Conservation (phyloP, 176 grass and related monocot genomes). For the Bolboschoenus planiculmis region DNA sequence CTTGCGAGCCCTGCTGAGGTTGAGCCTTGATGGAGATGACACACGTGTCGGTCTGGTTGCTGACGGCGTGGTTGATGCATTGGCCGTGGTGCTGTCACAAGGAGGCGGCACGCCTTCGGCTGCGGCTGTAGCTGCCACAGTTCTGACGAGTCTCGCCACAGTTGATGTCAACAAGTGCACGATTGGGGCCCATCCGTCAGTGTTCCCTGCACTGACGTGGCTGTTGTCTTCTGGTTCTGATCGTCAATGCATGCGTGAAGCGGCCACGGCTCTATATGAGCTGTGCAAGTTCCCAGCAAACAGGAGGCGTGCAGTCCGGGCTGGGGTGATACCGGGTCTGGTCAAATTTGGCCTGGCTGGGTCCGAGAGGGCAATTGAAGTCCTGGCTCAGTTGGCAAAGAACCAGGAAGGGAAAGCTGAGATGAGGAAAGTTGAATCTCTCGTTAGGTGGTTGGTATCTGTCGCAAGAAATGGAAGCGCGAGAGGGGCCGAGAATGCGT, state of each 20-base stretch:
- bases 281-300: conserved; percentile 89
- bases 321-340: conserved; percentile 43
- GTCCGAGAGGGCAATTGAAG: conserved; percentile 75
- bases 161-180: conserved; percentile 95
- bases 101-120: conserved; percentile 27
- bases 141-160: conserved; percentile 79
- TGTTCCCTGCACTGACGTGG: conserved; percentile 42
- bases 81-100: conserved; percentile 34
- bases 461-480: conserved; percentile 40
- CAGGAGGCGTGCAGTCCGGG: conserved; percentile 49
- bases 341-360: conserved; percentile 49
- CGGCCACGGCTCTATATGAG: conserved; percentile 79
- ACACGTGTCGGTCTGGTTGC: conserved; percentile 70
- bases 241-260: conserved; percentile 62
- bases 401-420: conserved; percentile 67
- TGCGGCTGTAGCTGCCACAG: conserved; percentile 57
- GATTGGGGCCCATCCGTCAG: conserved; percentile 60
- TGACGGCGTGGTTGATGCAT: conserved; percentile 72
- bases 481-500: conserved; percentile 64
- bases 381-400: conserved; percentile 66
- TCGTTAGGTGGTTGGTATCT: conserved; percentile 42
- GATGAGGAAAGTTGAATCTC: conserved; percentile 36
- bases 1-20: conserved; percentile 41
- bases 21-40: conserved; percentile 83
- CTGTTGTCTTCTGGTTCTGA: conserved; percentile 40